These are phyloP conservation scores for Dentipellis fragilis DNA, from an alignment of 768 basidiomycete genomes.

Conservation along the genomic window DNA sequence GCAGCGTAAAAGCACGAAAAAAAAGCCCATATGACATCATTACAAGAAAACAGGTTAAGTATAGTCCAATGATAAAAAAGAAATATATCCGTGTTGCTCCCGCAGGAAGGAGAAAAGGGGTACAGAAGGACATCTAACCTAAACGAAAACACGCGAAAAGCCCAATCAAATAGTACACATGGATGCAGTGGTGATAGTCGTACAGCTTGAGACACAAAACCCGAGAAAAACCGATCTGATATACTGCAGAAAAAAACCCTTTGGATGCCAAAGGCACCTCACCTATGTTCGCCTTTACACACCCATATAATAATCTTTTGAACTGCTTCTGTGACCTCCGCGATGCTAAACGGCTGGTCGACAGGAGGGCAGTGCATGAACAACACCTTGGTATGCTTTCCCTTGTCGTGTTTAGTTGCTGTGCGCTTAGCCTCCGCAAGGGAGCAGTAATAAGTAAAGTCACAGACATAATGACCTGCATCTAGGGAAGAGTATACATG, in stretches of 20 bases:
- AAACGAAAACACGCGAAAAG: background rate
- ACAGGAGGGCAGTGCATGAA: slow-evolving; percentile 68
- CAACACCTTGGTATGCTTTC: slow-evolving; percentile 34
- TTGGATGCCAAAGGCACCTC: background rate
- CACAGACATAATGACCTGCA: slow-evolving; percentile 68
- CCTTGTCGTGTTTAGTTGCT: slow-evolving; percentile 8
- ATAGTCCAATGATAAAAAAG: background rate
- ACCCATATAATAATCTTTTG: slow-evolving; percentile 55
- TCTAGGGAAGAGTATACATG: slow-evolving; percentile 62
- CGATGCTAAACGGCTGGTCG: slow-evolving; percentile 50
- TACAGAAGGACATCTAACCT: background rate
- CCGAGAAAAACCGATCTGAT: background rate
- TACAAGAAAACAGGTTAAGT: background rate
- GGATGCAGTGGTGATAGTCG: background rate
- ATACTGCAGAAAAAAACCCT: background rate
- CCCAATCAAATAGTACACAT: background rate
- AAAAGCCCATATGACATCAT: background rate
- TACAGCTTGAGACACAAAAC: background rate
- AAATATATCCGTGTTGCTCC: background rate
- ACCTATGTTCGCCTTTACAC: slow-evolving; percentile 17
- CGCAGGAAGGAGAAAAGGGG: background rate
- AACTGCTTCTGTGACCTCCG: slow-evolving; percentile 60
- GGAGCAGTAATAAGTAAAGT: slow-evolving; percentile 69
- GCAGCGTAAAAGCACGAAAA: background rate
- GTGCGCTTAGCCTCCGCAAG: slow-evolving; percentile 52